Base-by-base conservation (phyloP, 257 asterid genomes). In the Solanum tarapatanum region DNA sequence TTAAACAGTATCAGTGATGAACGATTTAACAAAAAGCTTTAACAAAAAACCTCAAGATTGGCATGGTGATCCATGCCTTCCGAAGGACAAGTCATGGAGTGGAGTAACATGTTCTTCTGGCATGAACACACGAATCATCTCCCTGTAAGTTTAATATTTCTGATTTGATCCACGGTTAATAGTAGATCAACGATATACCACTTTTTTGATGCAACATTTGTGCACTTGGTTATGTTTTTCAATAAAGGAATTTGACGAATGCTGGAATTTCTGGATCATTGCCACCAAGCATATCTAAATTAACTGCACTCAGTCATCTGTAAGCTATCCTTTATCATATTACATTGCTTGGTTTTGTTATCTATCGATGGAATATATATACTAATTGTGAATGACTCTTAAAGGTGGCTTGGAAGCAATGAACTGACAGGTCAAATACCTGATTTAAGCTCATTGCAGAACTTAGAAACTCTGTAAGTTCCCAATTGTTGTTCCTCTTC, bases 51-150 rank as follows among this genome's bases (percentile, higher is more conserved):
- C 97, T 6, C 93, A 87, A 70, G 98, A 95, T 91, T 95, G 99
- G 99, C 26, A 83, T 7, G 99, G 98, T 41, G 99, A 97, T 93
- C 99, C 99, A 1, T 97, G 99, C 89, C 74, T 93, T 75, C 98
- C 98, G 2, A 55, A 86, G 43, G 94, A 82, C 66, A 80, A 92
- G 76, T 64, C 95, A 6, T 97, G 99, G 99, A 91, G 94, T 17
- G 98, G 98, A 72, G 88, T 97, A 80, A 37, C 87, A 4, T 97
- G 99, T 86, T 89, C 91, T 2, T n/a, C 11, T 19, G 88, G 84
- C 23, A 84, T 36, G 43, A 87, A 91, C 23, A 64, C 89, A 32
- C 92, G 97, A 55, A 77, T 97, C 87, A 66, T 84, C 86, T 85
- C 98, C 45, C 70, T 97, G 99, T 97, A 91, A 92, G 98, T 89